phyloP scores from a whole-genome alignment of 352 stramenopile genomes.

The Pythium monospermum region DNA sequence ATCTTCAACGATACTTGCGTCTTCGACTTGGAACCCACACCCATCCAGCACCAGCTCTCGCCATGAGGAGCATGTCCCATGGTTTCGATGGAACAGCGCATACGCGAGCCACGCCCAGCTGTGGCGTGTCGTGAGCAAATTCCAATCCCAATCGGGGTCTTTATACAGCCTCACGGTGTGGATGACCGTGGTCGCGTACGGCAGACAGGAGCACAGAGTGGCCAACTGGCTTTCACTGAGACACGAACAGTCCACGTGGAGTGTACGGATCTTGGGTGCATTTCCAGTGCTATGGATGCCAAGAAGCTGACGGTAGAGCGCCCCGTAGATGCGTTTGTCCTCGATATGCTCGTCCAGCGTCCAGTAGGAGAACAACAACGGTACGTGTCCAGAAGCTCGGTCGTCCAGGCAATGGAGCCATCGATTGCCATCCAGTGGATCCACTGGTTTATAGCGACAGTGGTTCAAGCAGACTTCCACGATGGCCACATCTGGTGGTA shows the following conservation, averaged over 20 bases:
- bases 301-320: constrained; percentile 5
- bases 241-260: background rate
- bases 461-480: constrained; percentile 9
- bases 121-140: background rate
- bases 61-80: background rate
- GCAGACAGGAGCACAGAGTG: background rate
- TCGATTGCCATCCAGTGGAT: background rate
- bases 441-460: background rate
- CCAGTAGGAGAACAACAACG: background rate
- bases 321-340: background rate
- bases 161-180: background rate
- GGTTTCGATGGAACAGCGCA: constrained; percentile 6
- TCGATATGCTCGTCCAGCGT: constrained; percentile 10
- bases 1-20: background rate
- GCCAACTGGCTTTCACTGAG: background rate
- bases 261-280: background rate
- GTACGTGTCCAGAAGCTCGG: background rate
- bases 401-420: constrained; percentile 4
- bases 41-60: constrained; percentile 7
- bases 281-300: constrained; percentile 4
- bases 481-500: background rate
- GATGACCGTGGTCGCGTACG: background rate
- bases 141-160: constrained; percentile 5
- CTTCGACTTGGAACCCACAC: background rate
- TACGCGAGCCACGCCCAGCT: constrained; percentile 8